These are phyloP conservation scores for Metschnikowia drakensbergensis DNA, from an alignment of 805 yeast genomes.

Conservation along the genomic window DNA sequence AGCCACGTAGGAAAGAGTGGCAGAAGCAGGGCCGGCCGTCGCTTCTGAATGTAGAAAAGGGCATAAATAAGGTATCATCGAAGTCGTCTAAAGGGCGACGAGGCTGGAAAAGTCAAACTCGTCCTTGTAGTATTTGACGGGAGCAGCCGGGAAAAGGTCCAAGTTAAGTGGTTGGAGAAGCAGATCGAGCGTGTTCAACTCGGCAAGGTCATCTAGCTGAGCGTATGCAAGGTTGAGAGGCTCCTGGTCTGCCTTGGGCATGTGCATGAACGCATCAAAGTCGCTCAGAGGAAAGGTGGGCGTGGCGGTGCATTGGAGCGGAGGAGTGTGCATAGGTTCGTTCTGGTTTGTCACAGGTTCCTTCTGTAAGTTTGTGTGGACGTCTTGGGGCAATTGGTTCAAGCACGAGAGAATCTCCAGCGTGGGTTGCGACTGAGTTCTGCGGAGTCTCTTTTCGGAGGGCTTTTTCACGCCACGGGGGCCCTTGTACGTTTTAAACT, in stretches of 20 bases:
- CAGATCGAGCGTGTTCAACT: constrained; percentile 5
- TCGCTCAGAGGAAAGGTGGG: constrained; percentile 3
- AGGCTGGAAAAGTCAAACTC: constrained; percentile 25
- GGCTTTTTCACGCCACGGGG: constrained; percentile 22
- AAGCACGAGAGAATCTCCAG: not conserved
- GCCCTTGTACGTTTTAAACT: constrained; percentile 30
- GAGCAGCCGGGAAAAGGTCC: constrained; percentile 7
- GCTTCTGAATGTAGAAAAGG: not conserved
- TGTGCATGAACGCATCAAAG: constrained; percentile 15
- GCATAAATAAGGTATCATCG: constrained; percentile 3
- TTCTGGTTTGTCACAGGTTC: too few species aligned
- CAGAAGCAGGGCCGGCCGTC: constrained; percentile 3
- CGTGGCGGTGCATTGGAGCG: constrained; percentile 5
- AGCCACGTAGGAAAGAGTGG: not conserved
- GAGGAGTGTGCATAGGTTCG: not conserved
- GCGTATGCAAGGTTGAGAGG: constrained; percentile 3
- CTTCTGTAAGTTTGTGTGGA: not conserved
- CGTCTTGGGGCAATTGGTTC: not conserved
- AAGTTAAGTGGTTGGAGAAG: constrained; percentile 13
- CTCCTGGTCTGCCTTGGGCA: constrained; percentile 6
- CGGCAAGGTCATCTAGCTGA: not conserved
- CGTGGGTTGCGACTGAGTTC: constrained; percentile 10
- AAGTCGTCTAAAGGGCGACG: constrained; percentile 6
- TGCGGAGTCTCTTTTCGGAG: constrained; percentile 7
- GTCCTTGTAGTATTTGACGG: constrained; percentile 18